Conservation (phyloP, 768 basidiomycete species). For the Sarcodon aspratus region DNA sequence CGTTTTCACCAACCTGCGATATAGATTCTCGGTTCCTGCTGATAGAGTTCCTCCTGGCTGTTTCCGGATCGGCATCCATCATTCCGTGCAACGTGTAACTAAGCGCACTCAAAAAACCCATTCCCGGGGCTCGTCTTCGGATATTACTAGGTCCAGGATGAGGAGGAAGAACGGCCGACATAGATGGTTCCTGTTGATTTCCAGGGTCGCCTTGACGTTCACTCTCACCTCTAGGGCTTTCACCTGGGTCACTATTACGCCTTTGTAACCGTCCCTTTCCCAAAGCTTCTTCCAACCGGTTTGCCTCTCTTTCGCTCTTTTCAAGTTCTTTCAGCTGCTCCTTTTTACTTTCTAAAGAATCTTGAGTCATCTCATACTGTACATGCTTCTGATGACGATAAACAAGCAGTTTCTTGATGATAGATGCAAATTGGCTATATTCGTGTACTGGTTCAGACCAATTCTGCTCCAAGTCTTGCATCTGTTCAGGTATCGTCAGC, state of each 20-base stretch:
- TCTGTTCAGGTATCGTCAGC: slow-evolving; percentile 27
- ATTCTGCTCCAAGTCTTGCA: slow-evolving; percentile 88
- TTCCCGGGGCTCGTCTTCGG: slow-evolving; percentile 55
- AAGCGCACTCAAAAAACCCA: slow-evolving; percentile 82
- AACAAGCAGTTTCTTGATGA: slow-evolving; percentile 88
- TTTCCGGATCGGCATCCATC: slow-evolving; percentile 99
- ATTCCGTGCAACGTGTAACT: slow-evolving; percentile 94
- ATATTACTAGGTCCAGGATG: slow-evolving; percentile 72
- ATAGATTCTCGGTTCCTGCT: slow-evolving; percentile 91
- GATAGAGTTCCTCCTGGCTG: slow-evolving; percentile 84
- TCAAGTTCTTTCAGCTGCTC: slow-evolving; percentile 84
- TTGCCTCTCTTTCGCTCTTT: slow-evolving; percentile 85
- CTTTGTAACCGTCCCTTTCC: slow-evolving; percentile 9
- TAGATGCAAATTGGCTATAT: slow-evolving; percentile 87
- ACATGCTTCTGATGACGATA: slow-evolving; percentile 98
- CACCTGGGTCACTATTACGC: slow-evolving; percentile 8
- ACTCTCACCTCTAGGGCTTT: slow-evolving; percentile 15
- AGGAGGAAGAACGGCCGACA: slow-evolving; percentile 50
- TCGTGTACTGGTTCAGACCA: slow-evolving; percentile 96
- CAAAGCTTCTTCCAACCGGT: slow-evolving; percentile 80
- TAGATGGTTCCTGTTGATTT: slow-evolving; percentile 12
- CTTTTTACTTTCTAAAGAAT: slow-evolving; percentile 72
- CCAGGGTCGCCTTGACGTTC: slow-evolving; percentile 26
- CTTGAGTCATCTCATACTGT: slow-evolving; percentile 96
- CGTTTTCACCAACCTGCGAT: slow-evolving; percentile 53